Evolutionary conservation across 164 flowering plant species (phyloP).

Genomic region (Amborella trichopoda): DNA sequence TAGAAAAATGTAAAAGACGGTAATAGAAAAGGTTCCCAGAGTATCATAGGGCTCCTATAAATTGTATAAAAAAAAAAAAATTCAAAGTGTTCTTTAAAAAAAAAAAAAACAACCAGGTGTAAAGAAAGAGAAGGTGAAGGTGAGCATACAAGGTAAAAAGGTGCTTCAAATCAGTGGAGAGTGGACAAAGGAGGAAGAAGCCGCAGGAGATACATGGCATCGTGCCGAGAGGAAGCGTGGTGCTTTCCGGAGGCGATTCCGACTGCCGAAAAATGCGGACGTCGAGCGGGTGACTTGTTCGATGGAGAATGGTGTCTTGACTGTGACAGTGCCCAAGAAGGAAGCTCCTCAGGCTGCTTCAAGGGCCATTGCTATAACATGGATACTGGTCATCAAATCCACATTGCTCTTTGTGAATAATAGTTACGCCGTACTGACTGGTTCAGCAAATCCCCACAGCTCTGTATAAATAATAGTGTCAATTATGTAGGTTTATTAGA

Average conservation of each 20-base stretch:
- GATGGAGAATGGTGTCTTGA: conserved; percentile 4
- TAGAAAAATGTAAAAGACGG: not conserved
- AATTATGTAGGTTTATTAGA: too few species aligned
- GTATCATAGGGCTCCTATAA: too few species aligned
- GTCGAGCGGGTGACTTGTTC: conserved; percentile 3
- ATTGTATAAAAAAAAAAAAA: not conserved
- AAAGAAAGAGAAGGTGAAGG: conserved; percentile 18
- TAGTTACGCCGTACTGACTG: too few species aligned
- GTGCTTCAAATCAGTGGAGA: conserved; percentile 15
- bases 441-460: too few species aligned
- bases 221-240: conserved; percentile 6
- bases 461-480: too few species aligned
- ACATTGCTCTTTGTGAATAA: too few species aligned
- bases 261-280: conserved; percentile 7
- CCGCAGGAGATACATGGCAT: conserved; percentile 3
- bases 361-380: not conserved
- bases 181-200: conserved; percentile 1
- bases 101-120: conserved; percentile 6
- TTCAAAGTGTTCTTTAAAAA: not conserved
- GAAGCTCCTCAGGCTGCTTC: not conserved
- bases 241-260: conserved; percentile 4
- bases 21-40: not conserved
- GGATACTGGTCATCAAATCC: too few species aligned
- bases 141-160: conserved; percentile 13
- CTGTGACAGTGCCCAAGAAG: conserved; percentile 6